Conservation (phyloP, 2,329 filamentous ascomycete genomes). For the Phialemonium atrogriseum region DNA sequence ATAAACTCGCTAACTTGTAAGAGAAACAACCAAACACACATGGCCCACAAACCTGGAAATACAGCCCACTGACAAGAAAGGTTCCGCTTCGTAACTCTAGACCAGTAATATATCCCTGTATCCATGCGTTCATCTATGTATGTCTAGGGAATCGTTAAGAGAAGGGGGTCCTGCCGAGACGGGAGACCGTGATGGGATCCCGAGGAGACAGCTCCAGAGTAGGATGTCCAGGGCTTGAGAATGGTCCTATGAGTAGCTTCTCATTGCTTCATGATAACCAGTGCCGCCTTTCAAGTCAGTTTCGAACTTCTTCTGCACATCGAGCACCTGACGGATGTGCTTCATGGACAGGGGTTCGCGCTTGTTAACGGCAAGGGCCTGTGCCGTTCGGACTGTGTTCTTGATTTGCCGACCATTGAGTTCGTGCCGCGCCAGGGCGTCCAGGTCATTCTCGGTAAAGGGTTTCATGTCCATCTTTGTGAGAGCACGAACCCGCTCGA, state of each 20-base stretch:
- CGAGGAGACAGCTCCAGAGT: too few species aligned
- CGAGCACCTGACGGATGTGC: slow-evolving; percentile 75
- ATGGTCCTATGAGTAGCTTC: slow-evolving; percentile 55
- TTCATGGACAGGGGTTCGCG: slow-evolving; percentile 63
- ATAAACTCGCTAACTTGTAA: too few species aligned
- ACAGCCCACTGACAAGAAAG: too few species aligned
- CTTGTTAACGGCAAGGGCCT: slow-evolving; percentile 73
- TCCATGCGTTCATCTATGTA: too few species aligned
- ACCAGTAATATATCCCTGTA: too few species aligned
- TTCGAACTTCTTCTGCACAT: slow-evolving; percentile 76
- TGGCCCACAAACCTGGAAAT: too few species aligned
- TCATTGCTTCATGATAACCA: slow-evolving; percentile 78
- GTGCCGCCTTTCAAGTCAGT: slow-evolving; percentile 72
- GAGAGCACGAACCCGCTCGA: slow-evolving; percentile 60
- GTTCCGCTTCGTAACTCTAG: too few species aligned
- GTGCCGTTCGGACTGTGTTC: slow-evolving; percentile 76
- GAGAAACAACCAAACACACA: too few species aligned
- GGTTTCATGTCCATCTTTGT: slow-evolving; percentile 52
- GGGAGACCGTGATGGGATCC: too few species aligned
- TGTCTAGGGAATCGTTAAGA: too few species aligned
- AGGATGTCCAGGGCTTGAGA: too few species aligned
- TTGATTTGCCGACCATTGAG: slow-evolving; percentile 68
- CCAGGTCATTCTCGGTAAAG: slow-evolving; percentile 61
- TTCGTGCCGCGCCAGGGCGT: slow-evolving; percentile 56
- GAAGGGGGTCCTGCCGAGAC: too few species aligned